Evolutionary conservation across 1,284 basidiomycete species (phyloP).

Genomic region (Puccinia horiana): DNA sequence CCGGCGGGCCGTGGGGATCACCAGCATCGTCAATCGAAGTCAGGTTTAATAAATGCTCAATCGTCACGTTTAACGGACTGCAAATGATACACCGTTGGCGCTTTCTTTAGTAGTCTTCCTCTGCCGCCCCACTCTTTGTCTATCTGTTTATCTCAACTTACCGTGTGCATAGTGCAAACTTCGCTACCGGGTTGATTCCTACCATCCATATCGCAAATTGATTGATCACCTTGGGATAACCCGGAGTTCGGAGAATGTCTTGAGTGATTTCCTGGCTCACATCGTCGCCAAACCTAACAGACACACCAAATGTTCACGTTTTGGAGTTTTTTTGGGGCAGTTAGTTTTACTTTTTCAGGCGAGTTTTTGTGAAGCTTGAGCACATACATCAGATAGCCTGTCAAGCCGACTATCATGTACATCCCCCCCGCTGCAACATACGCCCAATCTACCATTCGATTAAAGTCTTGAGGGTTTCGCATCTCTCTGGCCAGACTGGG

Average conservation of each 20-base stretch:
- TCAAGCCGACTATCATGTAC: conserved; percentile 34
- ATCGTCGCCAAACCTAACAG: conserved; percentile 40
- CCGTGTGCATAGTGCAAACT: conserved; percentile 44
- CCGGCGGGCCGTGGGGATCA: conserved; percentile 16
- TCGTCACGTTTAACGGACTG: conserved; percentile 40
- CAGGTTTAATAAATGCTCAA: conserved; percentile 40
- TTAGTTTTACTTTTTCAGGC: no score
- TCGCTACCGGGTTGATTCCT: conserved; percentile 37
- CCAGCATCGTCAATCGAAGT: background rate
- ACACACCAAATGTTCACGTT: background rate
- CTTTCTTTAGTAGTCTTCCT: no score
- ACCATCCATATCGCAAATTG: conserved; percentile 35
- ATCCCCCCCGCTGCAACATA: conserved; percentile 40
- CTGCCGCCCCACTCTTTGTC: background rate
- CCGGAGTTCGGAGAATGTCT: conserved; percentile 27
- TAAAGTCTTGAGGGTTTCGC: conserved; percentile 44
- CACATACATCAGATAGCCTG: conserved; percentile 40
- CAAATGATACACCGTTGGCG: background rate
- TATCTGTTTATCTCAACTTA: background rate
- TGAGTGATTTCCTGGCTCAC: conserved; percentile 48
- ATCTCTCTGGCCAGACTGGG: conserved; percentile 45
- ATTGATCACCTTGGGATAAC: conserved; percentile 16
- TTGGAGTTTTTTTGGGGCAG: background rate
- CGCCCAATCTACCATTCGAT: conserved; percentile 43
- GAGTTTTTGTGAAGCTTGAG: background rate